phyloP scores from a whole-genome alignment of 1,139 yeast species.

The Saccharomyces hybrid region DNA sequence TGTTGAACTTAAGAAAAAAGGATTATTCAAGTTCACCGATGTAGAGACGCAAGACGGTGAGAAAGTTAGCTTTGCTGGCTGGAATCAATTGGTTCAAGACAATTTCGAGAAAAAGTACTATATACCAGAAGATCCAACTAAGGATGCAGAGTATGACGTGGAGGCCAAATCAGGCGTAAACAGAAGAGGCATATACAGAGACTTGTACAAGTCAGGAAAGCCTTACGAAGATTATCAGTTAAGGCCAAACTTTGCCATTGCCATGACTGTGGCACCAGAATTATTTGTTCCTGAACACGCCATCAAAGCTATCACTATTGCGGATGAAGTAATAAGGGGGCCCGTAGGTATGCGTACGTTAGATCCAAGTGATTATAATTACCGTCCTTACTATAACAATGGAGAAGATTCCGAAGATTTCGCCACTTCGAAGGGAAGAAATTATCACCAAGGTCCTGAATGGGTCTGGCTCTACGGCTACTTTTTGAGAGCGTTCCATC shows the following conservation, averaged over 20 bases:
- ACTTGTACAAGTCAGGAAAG: slow-evolving; percentile 69
- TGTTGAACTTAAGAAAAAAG: slow-evolving; percentile 45
- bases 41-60: slow-evolving; percentile 54
- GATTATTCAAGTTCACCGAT: slow-evolving; percentile 48
- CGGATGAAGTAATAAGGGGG: slow-evolving; percentile 71
- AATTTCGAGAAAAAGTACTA: slow-evolving; percentile 76
- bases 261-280: slow-evolving; percentile 91
- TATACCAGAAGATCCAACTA: slow-evolving; percentile 55
- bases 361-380: slow-evolving; percentile 87
- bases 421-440: slow-evolving; percentile 90
- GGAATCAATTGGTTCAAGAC: slow-evolving; percentile 63
- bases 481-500: slow-evolving; percentile 67
- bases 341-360: slow-evolving; percentile 88
- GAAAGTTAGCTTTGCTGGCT: slow-evolving; percentile 45
- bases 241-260: slow-evolving; percentile 86
- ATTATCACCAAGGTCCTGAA: slow-evolving; percentile 98
- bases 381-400: slow-evolving; percentile 80
- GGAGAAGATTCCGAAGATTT: slow-evolving; percentile 76
- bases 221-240: slow-evolving; percentile 90
- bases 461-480: slow-evolving; percentile 94
- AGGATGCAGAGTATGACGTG: slow-evolving; percentile 50
- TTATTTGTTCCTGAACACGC: slow-evolving; percentile 61
- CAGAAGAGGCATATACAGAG: slow-evolving; percentile 92
- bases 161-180: slow-evolving; percentile 55
- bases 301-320: slow-evolving; percentile 51